Conservation (phyloP, 2,329 filamentous ascomycete genomes). For the Pseudogymnoascus sp. region DNA sequence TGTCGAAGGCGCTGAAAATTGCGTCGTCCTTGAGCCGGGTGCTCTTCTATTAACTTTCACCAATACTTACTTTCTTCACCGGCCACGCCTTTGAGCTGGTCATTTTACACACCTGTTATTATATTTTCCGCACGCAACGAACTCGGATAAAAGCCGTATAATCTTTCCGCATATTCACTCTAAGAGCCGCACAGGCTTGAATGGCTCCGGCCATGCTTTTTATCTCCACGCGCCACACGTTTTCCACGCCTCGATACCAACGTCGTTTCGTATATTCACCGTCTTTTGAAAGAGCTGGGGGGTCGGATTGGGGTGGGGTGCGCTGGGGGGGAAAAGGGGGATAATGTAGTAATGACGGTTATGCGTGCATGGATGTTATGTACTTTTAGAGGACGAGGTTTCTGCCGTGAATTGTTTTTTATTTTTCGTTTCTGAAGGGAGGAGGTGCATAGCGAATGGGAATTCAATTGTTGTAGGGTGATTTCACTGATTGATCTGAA, state of each 20-base stretch:
- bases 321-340: not conserved
- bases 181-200: not conserved
- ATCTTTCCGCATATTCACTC: not conserved
- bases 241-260: slow-evolving; percentile 8
- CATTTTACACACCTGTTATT: slow-evolving; percentile 6
- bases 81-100: not conserved
- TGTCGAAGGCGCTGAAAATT: slow-evolving; percentile 4
- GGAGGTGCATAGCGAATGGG: not conserved
- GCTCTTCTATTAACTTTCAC: not conserved
- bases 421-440: not conserved
- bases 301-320: not conserved
- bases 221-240: slow-evolving; percentile 4
- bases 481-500: not conserved
- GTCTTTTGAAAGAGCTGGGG: slow-evolving; percentile 7
- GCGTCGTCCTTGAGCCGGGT: not conserved
- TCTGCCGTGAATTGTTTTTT: not conserved
- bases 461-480: not conserved
- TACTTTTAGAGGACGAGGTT: slow-evolving; percentile 2
- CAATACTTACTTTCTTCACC: not conserved
- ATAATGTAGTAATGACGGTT: slow-evolving; percentile 1
- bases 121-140: not conserved
- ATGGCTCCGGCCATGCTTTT: not conserved
- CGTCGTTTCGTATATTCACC: slow-evolving; percentile 6
- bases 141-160: slow-evolving; percentile 7
- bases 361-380: slow-evolving; percentile 3